These are phyloP conservation scores for Globisporangium uncinulatum DNA, from an alignment of 352 stramenopile genomes.

Conservation along the genomic window DNA sequence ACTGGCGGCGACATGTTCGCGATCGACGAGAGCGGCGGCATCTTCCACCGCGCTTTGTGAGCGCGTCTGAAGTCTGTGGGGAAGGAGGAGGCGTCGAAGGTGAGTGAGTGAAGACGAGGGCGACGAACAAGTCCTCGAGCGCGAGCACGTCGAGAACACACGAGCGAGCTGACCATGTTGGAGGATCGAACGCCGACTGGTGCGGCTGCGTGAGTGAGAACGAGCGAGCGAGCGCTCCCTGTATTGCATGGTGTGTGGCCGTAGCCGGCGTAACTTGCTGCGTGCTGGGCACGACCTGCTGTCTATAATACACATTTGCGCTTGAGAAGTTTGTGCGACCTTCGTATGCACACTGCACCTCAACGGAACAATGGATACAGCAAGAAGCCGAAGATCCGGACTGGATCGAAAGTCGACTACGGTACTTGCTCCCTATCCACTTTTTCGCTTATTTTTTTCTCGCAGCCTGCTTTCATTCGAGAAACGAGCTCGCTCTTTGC, in stretches of 20 bases:
- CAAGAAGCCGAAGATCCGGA: no score
- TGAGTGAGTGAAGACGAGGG: not conserved
- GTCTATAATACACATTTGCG: no score
- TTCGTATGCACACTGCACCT: no score
- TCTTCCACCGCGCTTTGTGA: constrained; percentile 7
- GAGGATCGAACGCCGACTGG: not conserved
- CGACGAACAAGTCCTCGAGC: not conserved
- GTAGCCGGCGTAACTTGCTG: not conserved
- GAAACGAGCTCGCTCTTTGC: no score
- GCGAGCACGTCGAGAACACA: not conserved
- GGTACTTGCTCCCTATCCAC: no score
- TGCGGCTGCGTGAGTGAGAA: not conserved
- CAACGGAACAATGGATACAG: no score
- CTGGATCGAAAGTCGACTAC: no score
- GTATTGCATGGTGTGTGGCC: not conserved
- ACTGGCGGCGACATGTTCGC: constrained; percentile 14
- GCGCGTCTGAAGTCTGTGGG: not conserved
- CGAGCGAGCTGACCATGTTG: no score
- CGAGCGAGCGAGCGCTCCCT: not conserved
- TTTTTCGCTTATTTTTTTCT: no score
- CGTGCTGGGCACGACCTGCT: no score
- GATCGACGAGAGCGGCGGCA: not conserved
- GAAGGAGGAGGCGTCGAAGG: not conserved
- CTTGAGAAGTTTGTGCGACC: no score
- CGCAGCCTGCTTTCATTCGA: no score